A percentile compares a stretch with the other conserved stretches of the same genome.
Conservation (phyloP, 176 grass and related monocot species). For the Carex parvula region DNA sequence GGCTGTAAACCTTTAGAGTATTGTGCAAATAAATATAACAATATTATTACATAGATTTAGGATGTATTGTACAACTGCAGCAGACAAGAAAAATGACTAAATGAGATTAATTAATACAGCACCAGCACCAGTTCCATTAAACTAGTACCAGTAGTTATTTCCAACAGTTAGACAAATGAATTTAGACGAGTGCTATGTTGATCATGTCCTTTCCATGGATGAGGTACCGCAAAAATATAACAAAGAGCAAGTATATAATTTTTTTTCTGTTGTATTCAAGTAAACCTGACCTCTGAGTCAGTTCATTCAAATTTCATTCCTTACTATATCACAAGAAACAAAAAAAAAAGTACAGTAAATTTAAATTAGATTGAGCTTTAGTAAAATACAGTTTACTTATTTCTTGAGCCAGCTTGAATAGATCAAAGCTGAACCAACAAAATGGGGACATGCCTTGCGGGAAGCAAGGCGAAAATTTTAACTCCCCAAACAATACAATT, state of each 20-base stretch:
- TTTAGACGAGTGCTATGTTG: background rate
- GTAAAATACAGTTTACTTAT: constrained; percentile 14
- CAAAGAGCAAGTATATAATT: background rate
- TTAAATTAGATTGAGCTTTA: background rate
- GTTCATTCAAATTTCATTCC: background rate
- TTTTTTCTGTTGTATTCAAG: background rate
- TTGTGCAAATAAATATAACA: too few species aligned
- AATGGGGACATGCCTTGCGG: background rate
- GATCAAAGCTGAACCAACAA: constrained; percentile 30
- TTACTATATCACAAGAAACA: background rate
- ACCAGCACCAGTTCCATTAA: too few species aligned
- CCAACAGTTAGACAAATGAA: background rate
- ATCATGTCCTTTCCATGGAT: background rate
- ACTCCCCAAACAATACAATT: constrained; percentile 13
- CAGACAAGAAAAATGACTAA: background rate
- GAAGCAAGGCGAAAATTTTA: constrained; percentile 8
- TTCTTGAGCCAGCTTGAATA: constrained; percentile 35
- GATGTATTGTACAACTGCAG: background rate
- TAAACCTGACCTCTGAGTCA: background rate
- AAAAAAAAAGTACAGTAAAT: background rate
- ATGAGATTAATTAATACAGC: background rate
- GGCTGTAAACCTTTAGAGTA: background rate
- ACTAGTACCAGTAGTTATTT: background rate
- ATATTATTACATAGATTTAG: background rate
- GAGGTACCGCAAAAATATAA: background rate